Evolutionary conservation across 306 rosid species (phyloP).

Genomic region (Cyclanthera cordifolia): DNA sequence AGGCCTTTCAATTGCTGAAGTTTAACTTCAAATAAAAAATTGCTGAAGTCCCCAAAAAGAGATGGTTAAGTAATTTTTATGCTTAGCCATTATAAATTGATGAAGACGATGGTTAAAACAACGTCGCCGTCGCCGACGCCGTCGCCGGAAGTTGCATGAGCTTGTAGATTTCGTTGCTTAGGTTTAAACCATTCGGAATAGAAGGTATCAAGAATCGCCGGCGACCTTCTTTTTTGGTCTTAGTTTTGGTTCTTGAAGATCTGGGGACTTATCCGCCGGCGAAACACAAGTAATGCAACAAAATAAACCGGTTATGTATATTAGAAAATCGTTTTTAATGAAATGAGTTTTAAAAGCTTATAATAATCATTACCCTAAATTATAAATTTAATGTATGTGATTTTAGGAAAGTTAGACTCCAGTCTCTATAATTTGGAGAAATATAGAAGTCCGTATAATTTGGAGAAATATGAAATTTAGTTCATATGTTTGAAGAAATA

Average conservation of each 20-base stretch:
- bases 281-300: neutral
- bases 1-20: neutral
- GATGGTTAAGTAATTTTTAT: neutral
- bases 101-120: neutral
- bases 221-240: neutral
- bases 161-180: neutral
- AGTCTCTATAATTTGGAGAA: no score
- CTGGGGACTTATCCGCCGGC: neutral
- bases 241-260: neutral
- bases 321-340: no score
- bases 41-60: no score
- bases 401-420: no score
- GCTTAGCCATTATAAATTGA: neutral
- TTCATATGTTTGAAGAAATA: no score
- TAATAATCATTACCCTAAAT: no score
- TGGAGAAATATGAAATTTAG: no score
- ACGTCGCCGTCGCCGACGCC: neutral
- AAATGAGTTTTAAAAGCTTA: no score
- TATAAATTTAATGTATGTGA: no score
- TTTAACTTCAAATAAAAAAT: no score
- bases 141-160: neutral
- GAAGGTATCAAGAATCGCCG: neutral
- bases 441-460: no score
- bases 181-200: neutral
- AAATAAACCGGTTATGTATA: no score